Evolutionary conservation across 176 grass and related monocot species (phyloP), one percentile per base, ranked within the genome.

Genomic region (Carex littledalei): DNA sequence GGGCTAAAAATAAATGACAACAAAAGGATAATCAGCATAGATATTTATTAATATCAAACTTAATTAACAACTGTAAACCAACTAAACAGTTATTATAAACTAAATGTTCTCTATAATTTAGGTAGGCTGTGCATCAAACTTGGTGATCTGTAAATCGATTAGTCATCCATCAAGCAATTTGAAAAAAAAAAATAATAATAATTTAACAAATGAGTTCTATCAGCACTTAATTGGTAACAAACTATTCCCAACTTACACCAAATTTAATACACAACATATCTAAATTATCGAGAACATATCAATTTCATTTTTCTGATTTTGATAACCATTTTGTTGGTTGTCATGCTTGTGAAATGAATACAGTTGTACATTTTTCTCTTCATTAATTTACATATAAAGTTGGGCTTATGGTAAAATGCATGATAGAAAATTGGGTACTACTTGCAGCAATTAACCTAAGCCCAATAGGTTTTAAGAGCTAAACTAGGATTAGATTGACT

Each of bases 1-100:
- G 86, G 10, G 92, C 92, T 94, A 86, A 84, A 92, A 85, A 62
- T 53, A 56, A 86, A 83, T 65, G 6, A 45, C 16, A 41, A 67
- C 84, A 67, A 62, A 67, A 69, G 59, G 61, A 81, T 63, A 84
- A 71, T 64, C 29, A 24, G 4, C 16, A 58, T 18, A 88, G 8
- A 88, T 11, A 54, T 8, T 76, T 15, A 17, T 68, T 68, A 68
- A 68, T 3, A 68, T 32, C 14, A 15, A 68, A 34, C 13, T 68
- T 68, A 68, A 39, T 68, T 37, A 6, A 70, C 34, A 18, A 52
- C 12, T 53, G 18, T 26, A 21, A 53, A 54, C 45, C 45, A 15
- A 67, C 64, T 10, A 67, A 52, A 12, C 4, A 53, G 2, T 29
- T 53, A 76, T 76, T 20, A 76, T 53, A 34, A 53, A 26, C 11